These are phyloP conservation scores for Tricholoma flavovirens DNA, from an alignment of 768 basidiomycete genomes.

Conservation along the genomic window DNA sequence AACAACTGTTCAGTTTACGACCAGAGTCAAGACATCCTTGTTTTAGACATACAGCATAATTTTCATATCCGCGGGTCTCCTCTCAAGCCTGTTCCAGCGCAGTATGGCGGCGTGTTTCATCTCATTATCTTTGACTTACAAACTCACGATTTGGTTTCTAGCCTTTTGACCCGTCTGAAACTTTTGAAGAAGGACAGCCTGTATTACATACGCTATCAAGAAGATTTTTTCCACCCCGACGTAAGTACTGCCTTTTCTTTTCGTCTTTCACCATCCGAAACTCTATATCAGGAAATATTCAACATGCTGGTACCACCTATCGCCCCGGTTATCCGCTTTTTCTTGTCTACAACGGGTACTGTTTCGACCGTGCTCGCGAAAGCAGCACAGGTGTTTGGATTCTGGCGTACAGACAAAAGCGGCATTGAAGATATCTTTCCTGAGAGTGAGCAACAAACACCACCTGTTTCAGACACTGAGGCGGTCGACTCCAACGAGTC, in stretches of 20 bases:
- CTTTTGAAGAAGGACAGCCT: conserved; percentile 37
- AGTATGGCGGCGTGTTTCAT: not conserved
- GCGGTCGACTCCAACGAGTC: not conserved
- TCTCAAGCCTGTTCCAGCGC: conserved; percentile 35
- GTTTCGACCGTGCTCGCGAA: conserved; percentile 20
- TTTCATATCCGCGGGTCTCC: conserved; percentile 49
- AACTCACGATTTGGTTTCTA: conserved; percentile 12
- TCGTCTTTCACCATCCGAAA: conserved; percentile 3
- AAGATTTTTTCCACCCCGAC: conserved; percentile 37
- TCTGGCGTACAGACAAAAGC: conserved; percentile 17
- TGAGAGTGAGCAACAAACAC: not conserved
- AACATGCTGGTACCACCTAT: conserved; percentile 18
- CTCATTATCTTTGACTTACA: not conserved
- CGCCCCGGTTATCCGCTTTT: conserved; percentile 13
- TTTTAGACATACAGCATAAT: conserved; percentile 48
- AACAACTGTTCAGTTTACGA: conserved; percentile 40
- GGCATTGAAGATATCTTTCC: not conserved
- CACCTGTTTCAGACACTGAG: not conserved
- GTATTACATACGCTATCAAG: conserved; percentile 47
- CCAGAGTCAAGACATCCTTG: conserved; percentile 29
- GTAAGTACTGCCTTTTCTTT: conserved; percentile 11
- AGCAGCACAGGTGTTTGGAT: conserved; percentile 23
- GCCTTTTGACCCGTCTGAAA: conserved; percentile 44
- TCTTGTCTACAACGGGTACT: conserved; percentile 12
- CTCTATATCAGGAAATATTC: conserved; percentile 16